Evolutionary conservation across 1,284 basidiomycete species (phyloP), one percentile per base, ranked within the genome.

Genomic region (Trichosporon sp.): DNA sequence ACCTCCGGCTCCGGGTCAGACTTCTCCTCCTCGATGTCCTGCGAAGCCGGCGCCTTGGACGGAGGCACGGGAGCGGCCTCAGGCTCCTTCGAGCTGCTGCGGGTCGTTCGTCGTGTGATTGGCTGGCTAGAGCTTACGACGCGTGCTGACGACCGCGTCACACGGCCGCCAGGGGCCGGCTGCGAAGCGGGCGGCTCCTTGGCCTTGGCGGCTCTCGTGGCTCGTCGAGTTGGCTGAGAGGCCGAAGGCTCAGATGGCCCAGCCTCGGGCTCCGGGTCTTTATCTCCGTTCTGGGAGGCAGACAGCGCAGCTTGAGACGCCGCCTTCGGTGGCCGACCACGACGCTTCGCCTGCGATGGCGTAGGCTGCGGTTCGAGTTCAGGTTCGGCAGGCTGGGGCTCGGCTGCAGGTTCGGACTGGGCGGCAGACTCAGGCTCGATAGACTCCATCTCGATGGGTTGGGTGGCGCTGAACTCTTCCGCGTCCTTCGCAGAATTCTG

Each of bases 91-190:
- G 69, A 70, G 18, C 65, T 51, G 13, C 63, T 44, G 8, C 68
- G 47, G 15, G 65, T 67, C 18, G 25, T 21, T n/a, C 70, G 68
- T 13, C 51, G n/a, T 2, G 66, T 64, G 15, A 47, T 12, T 1
- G 65, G 67, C 65, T 71, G 70, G n/a, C 51, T 64, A 3, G 65
- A 62, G 18, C 64, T 35, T 2, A 62, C 53, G 21, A 65, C 65
- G 6, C 68, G 62, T 11, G 68, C 66, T 13, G 68, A 34, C 6
- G 65, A 38, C 6, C 68, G 53, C 0, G 65, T 66, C 8, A 29
- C 13, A 5, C 68, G 68, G 25, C 63, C 18, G 29, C 12, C 15
- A 23, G 62, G 29, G 7, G 44, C 27, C 5, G 60, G 66, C 32
- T 53, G 66, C 62, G 47, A 34, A 23, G 56, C 21, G 2, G 56